A percentile compares a stretch with the other conserved stretches of the same genome.
Conservation (phyloP, 768 basidiomycete species). For the Pisolithus marmoratus region DNA sequence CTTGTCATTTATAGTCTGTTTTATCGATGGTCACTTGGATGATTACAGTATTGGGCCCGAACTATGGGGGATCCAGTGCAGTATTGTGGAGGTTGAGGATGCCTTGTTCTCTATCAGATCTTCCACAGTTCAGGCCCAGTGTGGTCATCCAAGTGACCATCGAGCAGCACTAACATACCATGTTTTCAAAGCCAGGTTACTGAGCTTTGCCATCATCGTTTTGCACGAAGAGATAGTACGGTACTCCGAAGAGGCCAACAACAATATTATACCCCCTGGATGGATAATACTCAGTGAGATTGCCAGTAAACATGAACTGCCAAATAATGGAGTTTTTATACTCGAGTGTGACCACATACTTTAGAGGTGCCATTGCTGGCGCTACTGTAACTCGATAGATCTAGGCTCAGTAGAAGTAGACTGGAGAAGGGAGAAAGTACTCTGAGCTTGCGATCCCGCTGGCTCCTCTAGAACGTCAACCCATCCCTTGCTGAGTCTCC, state of each 20-base stretch:
- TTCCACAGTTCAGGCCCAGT: too few relatives aligned
- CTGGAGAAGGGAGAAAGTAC: background rate
- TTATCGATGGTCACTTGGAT: slow-evolving; percentile 77
- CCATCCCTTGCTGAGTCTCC: slow-evolving; percentile 44
- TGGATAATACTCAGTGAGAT: too few relatives aligned
- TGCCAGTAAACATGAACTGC: too few relatives aligned
- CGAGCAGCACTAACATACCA: slow-evolving; percentile 30
- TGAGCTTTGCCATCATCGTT: slow-evolving; percentile 86
- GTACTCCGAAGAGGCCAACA: too few relatives aligned
- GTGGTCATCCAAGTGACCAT: too few relatives aligned
- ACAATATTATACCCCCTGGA: too few relatives aligned
- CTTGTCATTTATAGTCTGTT: slow-evolving; percentile 70
- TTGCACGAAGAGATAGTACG: slow-evolving; percentile 68
- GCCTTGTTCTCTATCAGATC: too few relatives aligned
- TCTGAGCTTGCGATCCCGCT: background rate
- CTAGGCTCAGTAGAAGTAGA: background rate
- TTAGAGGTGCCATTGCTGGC: slow-evolving; percentile 45
- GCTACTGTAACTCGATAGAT: slow-evolving; percentile 34
- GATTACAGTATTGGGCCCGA: slow-evolving; percentile 27
- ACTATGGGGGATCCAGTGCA: slow-evolving; percentile 57
- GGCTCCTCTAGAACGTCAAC: background rate
- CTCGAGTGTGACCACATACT: too few relatives aligned
- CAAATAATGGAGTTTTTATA: too few relatives aligned
- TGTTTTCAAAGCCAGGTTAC: slow-evolving; percentile 84
- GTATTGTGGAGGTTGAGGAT: too few relatives aligned